phyloP scores from a whole-genome alignment of 2,329 filamentous ascomycete genomes.

The Decorospora gaudefroyi region DNA sequence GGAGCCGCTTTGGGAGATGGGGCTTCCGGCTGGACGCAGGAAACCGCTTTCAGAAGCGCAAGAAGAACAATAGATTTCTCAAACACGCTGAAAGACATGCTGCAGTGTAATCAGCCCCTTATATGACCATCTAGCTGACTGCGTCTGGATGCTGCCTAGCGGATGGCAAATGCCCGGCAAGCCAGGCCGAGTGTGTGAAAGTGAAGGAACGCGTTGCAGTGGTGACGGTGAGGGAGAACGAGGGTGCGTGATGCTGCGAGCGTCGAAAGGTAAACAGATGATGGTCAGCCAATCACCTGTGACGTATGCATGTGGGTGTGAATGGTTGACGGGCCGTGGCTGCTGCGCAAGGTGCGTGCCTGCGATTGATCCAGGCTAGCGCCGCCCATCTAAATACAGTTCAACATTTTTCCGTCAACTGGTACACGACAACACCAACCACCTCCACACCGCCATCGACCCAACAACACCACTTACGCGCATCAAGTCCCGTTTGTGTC shows the following conservation, averaged over 20 bases:
- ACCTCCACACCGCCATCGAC: constrained; percentile 20
- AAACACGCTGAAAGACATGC: constrained; percentile 24
- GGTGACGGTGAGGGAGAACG: constrained; percentile 2
- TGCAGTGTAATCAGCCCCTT: constrained; percentile 3
- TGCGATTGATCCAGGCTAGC: constrained; percentile 16
- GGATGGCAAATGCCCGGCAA: constrained; percentile 10
- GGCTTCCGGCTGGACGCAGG: constrained; percentile 73
- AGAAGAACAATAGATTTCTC: constrained; percentile 17
- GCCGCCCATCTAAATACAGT: constrained; percentile 17
- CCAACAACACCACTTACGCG: constrained; percentile 19
- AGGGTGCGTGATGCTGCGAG: constrained; percentile 5
- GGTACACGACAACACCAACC: constrained; percentile 37
- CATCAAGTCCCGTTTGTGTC: constrained; percentile 19
- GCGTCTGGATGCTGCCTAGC: constrained; percentile 9
- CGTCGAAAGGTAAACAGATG: constrained; percentile 9
- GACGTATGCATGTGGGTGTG: constrained; percentile 19
- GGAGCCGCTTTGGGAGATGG: constrained; percentile 77
- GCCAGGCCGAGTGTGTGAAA: not conserved
- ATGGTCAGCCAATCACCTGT: constrained; percentile 22
- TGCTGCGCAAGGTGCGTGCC: constrained; percentile 8
- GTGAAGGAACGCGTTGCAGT: not conserved
- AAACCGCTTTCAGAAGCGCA: constrained; percentile 51
- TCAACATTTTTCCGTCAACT: constrained; percentile 31
- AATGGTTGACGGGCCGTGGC: constrained; percentile 16
- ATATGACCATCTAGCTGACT: constrained; percentile 25